Conservation (phyloP, 2,329 filamentous ascomycete genomes). For the Neurospora sp. region DNA sequence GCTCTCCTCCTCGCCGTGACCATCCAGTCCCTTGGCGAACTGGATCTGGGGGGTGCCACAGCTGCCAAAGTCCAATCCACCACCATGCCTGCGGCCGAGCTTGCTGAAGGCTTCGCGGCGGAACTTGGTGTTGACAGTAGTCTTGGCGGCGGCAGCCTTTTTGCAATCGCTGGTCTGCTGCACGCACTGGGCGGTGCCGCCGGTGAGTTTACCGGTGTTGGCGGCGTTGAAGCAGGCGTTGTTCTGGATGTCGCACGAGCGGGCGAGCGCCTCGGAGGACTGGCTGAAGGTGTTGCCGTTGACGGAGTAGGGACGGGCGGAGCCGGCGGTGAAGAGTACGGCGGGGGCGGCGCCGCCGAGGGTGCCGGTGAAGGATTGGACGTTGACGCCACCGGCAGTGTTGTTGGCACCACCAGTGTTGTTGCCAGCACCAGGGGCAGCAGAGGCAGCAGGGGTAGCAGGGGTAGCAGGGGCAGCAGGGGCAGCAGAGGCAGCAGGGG, state of each 20-base stretch:
- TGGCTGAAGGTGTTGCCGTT: conserved; percentile 42
- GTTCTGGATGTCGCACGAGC: conserved; percentile 41
- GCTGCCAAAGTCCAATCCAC: conserved; percentile 30
- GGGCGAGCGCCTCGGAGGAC: conserved; percentile 32
- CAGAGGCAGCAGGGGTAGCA: too few relatives aligned
- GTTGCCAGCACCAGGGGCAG: background rate
- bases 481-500: too few relatives aligned
- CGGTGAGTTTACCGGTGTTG: conserved; percentile 31
- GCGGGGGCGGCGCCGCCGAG: conserved; percentile 33
- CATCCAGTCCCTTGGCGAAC: conserved; percentile 39
- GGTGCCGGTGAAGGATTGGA: conserved; percentile 36
- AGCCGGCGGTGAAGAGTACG: conserved; percentile 26
- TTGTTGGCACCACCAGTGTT: conserved; percentile 2
- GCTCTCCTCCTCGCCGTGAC: conserved; percentile 32
- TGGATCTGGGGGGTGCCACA: conserved; percentile 39
- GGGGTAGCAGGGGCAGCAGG: too few relatives aligned
- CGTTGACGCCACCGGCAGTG: conserved; percentile 20
- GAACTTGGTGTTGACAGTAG: conserved; percentile 6
- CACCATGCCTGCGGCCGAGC: conserved; percentile 2
- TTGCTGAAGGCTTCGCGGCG: conserved; percentile 16
- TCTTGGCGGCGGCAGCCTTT: conserved; percentile 12
- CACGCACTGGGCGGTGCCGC: conserved; percentile 32
- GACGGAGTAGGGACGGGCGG: conserved; percentile 38
- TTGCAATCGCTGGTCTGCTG: conserved; percentile 31
- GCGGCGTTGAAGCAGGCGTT: conserved; percentile 39